Conservation (phyloP, 1,284 basidiomycete genomes). For the Pyrrhoderma noxium region DNA sequence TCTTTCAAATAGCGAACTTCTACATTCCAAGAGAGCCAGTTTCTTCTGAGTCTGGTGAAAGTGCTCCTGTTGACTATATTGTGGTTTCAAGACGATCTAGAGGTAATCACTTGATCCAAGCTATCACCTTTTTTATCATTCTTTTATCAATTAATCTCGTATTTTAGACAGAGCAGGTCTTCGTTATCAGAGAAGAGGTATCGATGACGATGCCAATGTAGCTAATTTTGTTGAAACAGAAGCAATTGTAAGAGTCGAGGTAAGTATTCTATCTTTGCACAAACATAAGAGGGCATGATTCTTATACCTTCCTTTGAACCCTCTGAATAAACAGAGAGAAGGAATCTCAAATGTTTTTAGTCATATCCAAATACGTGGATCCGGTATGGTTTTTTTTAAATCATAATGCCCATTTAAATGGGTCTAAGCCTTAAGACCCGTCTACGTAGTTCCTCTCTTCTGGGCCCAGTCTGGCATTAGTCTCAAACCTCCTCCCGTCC, state of each 20-base stretch:
- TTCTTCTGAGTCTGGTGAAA: slow-evolving; percentile 36
- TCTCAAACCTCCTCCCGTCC: slow-evolving; percentile 81
- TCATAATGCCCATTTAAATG: no score
- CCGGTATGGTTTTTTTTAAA: slow-evolving; percentile 51
- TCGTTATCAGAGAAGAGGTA: slow-evolving; percentile 91
- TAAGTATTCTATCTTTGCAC: slow-evolving; percentile 24
- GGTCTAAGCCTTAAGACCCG: no score
- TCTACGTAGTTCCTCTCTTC: slow-evolving; percentile 83
- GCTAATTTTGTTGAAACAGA: slow-evolving; percentile 95
- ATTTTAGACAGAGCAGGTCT: slow-evolving; percentile 76
- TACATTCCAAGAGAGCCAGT: slow-evolving; percentile 50
- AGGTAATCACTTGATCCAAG: slow-evolving; percentile 3
- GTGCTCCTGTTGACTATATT: slow-evolving; percentile 52
- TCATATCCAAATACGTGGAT: slow-evolving; percentile 85
- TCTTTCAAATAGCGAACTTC: slow-evolving; percentile 67
- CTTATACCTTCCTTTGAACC: neutral
- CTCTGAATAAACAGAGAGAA: slow-evolving; percentile 53
- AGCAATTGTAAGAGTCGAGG: slow-evolving; percentile 76
- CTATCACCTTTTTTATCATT: neutral
- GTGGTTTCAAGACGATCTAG: slow-evolving; percentile 84
- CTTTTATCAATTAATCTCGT: neutral
- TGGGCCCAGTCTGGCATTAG: slow-evolving; percentile 84
- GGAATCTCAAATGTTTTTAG: slow-evolving; percentile 72
- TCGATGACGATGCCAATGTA: slow-evolving; percentile 79
- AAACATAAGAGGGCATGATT: no score